Evolutionary conservation across 2,329 filamentous ascomycete genomes (phyloP).

Genomic region (Paraphoma chrysanthemicola): DNA sequence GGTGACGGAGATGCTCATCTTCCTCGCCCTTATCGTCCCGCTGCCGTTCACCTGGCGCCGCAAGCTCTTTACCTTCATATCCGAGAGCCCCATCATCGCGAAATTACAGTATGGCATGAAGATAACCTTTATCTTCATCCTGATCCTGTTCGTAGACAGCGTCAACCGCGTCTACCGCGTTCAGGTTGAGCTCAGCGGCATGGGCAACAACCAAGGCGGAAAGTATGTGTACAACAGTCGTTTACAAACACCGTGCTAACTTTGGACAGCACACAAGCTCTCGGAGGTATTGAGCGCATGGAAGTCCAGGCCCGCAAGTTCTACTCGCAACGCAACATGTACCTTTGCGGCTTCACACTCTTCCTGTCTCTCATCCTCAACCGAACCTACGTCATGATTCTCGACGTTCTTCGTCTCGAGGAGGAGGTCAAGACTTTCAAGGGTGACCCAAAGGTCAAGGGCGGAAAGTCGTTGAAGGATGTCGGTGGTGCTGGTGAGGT

Average conservation of each 20-base stretch:
- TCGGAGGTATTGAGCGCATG: conserved; percentile 88
- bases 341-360: conserved; percentile 98
- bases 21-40: conserved; percentile 81
- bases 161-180: conserved; percentile 97
- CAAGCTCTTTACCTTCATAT: conserved; percentile 95
- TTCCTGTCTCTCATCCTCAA: conserved; percentile 99
- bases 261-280: conserved; percentile 66
- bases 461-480: conserved; percentile 72
- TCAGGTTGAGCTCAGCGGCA: conserved; percentile 81
- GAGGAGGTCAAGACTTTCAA: conserved; percentile 87
- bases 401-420: conserved; percentile 89
- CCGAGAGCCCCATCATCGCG: conserved; percentile 81
- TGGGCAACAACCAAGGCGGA: conserved; percentile 67
- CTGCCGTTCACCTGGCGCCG: conserved; percentile 86
- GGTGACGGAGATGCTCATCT: conserved; percentile 82
- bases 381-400: conserved; percentile 97
- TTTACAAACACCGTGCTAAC: conserved; percentile 16
- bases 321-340: conserved; percentile 99
- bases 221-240: conserved; percentile 38
- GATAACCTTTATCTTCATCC: conserved; percentile 98
- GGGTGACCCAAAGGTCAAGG: conserved; percentile 66
- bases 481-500: conserved; percentile 80
- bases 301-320: conserved; percentile 99
- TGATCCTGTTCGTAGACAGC: conserved; percentile 97
- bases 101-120: conserved; percentile 98